Evolutionary conservation across 495 filamentous ascomycete genomes (phyloP), one percentile per base, ranked within the genome.

Genomic region (Aspergillus olivimuriae): DNA sequence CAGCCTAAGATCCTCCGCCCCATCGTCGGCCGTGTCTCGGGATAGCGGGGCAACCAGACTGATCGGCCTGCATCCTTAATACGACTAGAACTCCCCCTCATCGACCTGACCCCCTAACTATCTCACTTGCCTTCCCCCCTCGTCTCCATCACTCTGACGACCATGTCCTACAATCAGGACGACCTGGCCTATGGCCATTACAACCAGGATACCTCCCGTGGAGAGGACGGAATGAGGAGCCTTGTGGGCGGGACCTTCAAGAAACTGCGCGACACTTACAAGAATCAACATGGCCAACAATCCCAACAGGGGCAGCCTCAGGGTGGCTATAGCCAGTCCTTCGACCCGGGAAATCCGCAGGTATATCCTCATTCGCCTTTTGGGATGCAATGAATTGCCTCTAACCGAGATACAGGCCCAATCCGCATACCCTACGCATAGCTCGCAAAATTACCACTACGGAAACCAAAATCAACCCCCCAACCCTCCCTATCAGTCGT

Each of bases 151-250:
- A 5, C 11, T 11, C 5, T 28, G 24, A 28, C 24, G 39, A 32
- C 33, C 26, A 75, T 75, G 71, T 70, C 71, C 21, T 47, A 64
- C 16, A 53, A 55, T 22, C 68, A 78, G 50, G 74, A 80, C 48
- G 53, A 54, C 15, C 52, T 81, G 56, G 77, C 76, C 34, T 81
- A 81, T 53, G 77, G 77, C 56, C 68, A 71, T 14, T 66, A 76
- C 47, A 52, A 44, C 21, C 55, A 59, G 21, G 47, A 44, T n/a
- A 44, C 56, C 22, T 42, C 58, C 39, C 49, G 57, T 19, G 58
- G 63, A 15, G 50, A 58, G 33, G 38, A 44, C 30, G 58, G 59
- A 28, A 63, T 73, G 17, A 56, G 75, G 30, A 74, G 76, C n/a
- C 58, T 81, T 15, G 61, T 76, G 20, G 69, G 75, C 23, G 76